phyloP scores from a whole-genome alignment of 2,329 filamentous ascomycete species.

The Passalora sequoiae region DNA sequence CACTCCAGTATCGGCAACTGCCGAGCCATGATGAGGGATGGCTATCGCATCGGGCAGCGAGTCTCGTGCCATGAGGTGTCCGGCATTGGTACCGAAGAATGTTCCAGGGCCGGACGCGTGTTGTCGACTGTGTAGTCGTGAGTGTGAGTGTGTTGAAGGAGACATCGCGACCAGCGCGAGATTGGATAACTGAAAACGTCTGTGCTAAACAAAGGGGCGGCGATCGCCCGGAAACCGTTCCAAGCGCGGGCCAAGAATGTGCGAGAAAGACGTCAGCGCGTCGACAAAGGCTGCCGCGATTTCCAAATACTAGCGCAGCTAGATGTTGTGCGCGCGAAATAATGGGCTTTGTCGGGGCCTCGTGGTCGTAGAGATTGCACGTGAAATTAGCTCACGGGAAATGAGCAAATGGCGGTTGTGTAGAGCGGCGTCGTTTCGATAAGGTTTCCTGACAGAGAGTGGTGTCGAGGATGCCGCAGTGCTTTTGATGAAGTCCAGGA shows the following conservation, averaged over 20 bases:
- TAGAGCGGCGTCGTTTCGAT: neutral
- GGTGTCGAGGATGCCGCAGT: neutral
- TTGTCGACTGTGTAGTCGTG: conserved; percentile 16
- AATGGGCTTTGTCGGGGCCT: too few species aligned
- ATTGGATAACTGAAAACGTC: neutral
- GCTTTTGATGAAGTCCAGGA: neutral
- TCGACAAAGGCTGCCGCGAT: neutral
- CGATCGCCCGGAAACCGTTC: conserved; percentile 2
- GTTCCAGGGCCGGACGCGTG: conserved; percentile 9
- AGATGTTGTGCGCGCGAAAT: neutral
- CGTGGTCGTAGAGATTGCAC: neutral
- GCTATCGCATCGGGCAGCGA: conserved; percentile 14
- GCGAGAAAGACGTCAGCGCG: neutral
- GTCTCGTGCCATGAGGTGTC: conserved; percentile 17
- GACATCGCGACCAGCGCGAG: conserved; percentile 22
- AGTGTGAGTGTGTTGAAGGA: conserved; percentile 14
- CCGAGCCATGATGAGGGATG: conserved; percentile 1
- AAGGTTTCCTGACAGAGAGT: neutral
- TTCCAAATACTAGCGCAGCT: conserved; percentile 1
- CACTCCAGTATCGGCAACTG: conserved; percentile 16
- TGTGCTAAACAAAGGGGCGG: neutral
- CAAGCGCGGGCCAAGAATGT: neutral
- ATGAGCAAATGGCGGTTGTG: neutral
- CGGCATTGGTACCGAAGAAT: conserved; percentile 14
- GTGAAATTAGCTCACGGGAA: neutral